phyloP scores from a whole-genome alignment of 2,329 filamentous ascomycete species.

The Neonectria punicea region DNA sequence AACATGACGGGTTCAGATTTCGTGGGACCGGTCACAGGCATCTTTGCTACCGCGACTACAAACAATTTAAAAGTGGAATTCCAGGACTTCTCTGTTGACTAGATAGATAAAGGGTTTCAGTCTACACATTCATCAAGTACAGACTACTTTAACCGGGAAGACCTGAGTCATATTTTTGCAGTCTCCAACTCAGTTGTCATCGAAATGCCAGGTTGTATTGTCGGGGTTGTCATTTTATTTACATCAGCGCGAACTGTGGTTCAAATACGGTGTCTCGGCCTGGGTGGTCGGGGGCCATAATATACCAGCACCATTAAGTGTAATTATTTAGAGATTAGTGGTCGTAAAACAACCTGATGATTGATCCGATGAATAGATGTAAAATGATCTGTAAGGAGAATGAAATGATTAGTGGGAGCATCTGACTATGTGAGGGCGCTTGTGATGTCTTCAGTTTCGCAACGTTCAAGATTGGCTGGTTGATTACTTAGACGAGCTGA shows the following conservation, averaged over 20 bases:
- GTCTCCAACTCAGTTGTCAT: no score
- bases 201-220: no score
- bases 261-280: no score
- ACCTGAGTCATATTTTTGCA: no score
- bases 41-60: constrained; percentile 1
- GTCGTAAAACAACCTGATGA: background rate
- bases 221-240: no score
- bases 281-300: constrained; percentile 50
- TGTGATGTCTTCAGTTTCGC: background rate
- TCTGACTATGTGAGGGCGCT: background rate
- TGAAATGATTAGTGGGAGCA: background rate
- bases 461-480: background rate
- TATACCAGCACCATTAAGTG: constrained; percentile 60
- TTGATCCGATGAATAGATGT: background rate
- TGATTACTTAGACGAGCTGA: background rate
- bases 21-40: constrained; percentile 7
- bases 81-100: background rate
- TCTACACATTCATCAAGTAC: no score
- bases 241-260: no score
- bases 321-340: constrained; percentile 56
- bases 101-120: background rate
- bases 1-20: constrained; percentile 7
- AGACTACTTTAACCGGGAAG: no score
- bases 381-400: background rate
- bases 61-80: background rate